Percentiles rank a stretch among this genome's conserved stretches.
Evolutionary conservation across 441 rosid genomes (phyloP).

Genomic region (Corymbia calophylla): DNA sequence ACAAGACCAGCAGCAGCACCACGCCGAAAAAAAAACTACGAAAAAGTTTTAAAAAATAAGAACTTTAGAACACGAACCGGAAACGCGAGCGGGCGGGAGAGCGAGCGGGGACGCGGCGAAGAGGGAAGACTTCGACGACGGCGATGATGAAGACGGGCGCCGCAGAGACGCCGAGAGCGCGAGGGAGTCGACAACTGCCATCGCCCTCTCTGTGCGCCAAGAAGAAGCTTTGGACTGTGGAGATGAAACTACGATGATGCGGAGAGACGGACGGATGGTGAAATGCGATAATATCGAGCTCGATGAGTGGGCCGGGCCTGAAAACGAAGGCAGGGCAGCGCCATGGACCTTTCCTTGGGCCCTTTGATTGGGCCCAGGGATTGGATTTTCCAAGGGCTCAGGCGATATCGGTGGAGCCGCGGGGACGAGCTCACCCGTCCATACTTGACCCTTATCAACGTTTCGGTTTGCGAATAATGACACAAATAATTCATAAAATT

Average conservation of each 20-base stretch:
- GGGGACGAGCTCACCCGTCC: not conserved
- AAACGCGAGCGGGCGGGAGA: slow-evolving; percentile 22
- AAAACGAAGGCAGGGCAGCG: not conserved
- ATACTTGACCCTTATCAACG: too few relatives aligned
- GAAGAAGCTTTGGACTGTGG: not conserved
- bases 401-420: not conserved
- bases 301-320: not conserved
- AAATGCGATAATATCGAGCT: not conserved
- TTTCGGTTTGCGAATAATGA: too few relatives aligned
- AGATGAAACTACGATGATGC: not conserved
- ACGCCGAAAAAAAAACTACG: not conserved
- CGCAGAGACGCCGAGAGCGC: slow-evolving; percentile 20
- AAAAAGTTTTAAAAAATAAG: not conserved
- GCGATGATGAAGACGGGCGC: slow-evolving; percentile 18
- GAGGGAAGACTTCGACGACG: slow-evolving; percentile 19
- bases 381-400: not conserved
- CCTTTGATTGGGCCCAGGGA: not conserved
- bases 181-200: slow-evolving; percentile 27
- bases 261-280: not conserved
- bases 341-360: not conserved
- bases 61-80: slow-evolving; percentile 19
- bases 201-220: not conserved
- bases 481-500: too few relatives aligned
- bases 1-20: not conserved
- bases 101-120: slow-evolving; percentile 34